Evolutionary conservation across 1,284 basidiomycete species (phyloP).

Genomic region (Wolfiporia cocos): DNA sequence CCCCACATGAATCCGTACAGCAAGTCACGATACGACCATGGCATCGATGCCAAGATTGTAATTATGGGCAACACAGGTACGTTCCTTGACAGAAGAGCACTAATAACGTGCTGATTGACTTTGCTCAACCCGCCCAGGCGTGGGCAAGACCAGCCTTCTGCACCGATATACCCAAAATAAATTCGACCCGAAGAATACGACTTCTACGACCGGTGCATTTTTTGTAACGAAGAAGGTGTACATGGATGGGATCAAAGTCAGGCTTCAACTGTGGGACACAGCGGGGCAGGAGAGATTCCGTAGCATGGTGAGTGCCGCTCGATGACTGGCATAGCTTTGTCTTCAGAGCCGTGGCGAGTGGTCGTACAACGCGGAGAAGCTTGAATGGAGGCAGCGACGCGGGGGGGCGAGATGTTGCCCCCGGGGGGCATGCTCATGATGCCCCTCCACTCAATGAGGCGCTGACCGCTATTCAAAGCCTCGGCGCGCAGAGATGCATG

Average conservation of each 20-base stretch:
- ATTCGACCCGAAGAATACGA: conserved; percentile 82
- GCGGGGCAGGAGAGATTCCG: conserved; percentile 97
- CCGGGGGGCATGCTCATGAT: too few species aligned
- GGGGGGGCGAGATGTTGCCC: too few species aligned
- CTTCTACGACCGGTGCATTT: conserved; percentile 91
- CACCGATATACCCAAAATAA: conserved; percentile 90
- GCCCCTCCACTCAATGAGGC: too few species aligned
- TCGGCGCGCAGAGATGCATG: too few species aligned
- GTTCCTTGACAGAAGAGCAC: too few species aligned
- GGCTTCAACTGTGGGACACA: conserved; percentile 90
- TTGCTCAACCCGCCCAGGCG: conserved; percentile 42
- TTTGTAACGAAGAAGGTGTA: conserved; percentile 94
- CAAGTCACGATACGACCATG: conserved; percentile 64
- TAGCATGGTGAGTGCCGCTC: conserved; percentile 65
- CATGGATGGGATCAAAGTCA: conserved; percentile 84
- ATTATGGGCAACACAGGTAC: conserved; percentile 92
- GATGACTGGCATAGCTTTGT: conserved; percentile 5
- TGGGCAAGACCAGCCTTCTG: conserved; percentile 93
- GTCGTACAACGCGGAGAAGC: too few species aligned
- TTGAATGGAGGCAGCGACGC: too few species aligned
- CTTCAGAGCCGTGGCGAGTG: too few species aligned
- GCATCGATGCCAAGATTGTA: conserved; percentile 94
- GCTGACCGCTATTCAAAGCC: too few species aligned
- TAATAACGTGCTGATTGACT: not conserved
- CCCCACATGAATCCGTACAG: conserved; percentile 55